A percentile compares a stretch with the other conserved stretches of the same genome.
Conservation (phyloP, 83 land plant genomes). For the Diphasiastrum complanatum region DNA sequence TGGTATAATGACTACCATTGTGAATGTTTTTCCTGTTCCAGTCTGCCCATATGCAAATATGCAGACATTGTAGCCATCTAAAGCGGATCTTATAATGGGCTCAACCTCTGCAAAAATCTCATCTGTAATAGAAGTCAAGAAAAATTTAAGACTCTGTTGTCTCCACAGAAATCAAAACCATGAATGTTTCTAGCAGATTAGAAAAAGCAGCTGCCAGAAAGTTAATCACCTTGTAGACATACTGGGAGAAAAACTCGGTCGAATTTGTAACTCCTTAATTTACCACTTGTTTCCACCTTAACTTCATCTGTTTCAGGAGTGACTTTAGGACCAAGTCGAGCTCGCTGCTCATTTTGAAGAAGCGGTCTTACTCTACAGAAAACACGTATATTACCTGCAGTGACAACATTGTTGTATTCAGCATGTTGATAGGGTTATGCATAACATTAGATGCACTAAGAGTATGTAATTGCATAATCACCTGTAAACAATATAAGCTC, state of each 20-base stretch:
- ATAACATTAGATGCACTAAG: not conserved
- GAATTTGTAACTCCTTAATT: constrained; percentile 8
- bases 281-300: not conserved
- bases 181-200: not conserved
- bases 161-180: not conserved
- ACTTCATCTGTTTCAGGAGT: not conserved
- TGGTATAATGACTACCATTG: constrained; percentile 15
- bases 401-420: not conserved
- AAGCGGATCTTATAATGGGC: constrained; percentile 13
- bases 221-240: constrained; percentile 13
- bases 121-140: constrained; percentile 2
- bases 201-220: not conserved
- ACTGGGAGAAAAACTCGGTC: constrained; percentile 18
- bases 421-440: not conserved
- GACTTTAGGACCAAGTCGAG: not conserved
- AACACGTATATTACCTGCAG: constrained; percentile 21
- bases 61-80: constrained; percentile 23
- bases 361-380: constrained; percentile 22
- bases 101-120: constrained; percentile 21
- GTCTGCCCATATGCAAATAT: constrained; percentile 25
- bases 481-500: too few species aligned
- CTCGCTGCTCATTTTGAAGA: not conserved
- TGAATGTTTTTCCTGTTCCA: constrained; percentile 25
- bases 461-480: not conserved
- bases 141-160: not conserved